Evolutionary conservation across 2,329 filamentous ascomycete species (phyloP).

Genomic region (Pseudogymnoascus sp.): DNA sequence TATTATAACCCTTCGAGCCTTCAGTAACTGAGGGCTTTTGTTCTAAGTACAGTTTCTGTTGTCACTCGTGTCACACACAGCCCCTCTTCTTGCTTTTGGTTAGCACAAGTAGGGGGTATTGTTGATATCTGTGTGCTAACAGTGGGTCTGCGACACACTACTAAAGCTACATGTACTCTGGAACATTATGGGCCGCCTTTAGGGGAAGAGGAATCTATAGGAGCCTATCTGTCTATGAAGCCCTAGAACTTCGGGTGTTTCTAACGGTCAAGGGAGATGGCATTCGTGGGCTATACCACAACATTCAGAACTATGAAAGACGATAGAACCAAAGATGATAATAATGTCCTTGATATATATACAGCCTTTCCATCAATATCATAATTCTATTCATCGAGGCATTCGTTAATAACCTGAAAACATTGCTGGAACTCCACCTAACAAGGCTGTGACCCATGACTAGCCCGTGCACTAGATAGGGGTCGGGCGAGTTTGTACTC

Average conservation of each 20-base stretch:
- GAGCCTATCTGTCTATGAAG: not conserved
- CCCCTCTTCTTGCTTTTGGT: not conserved
- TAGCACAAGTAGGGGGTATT: not conserved
- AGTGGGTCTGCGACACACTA: not conserved
- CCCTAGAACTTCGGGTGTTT: not conserved
- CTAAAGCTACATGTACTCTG: not conserved
- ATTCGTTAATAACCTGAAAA: not conserved
- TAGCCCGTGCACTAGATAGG: not conserved
- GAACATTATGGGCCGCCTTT: not conserved
- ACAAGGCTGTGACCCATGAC: not conserved
- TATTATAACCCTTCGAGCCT: no score
- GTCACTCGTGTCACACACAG: no score
- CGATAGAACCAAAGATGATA: not conserved
- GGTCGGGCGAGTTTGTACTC: not conserved
- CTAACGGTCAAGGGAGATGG: not conserved
- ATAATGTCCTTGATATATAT: not conserved
- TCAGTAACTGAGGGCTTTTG: no score
- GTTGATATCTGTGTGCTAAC: not conserved
- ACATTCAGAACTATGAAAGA: not conserved
- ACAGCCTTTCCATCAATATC: not conserved
- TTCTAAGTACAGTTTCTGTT: no score
- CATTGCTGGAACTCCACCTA: not conserved
- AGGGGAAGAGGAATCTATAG: not conserved
- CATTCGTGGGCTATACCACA: not conserved
- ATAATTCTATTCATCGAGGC: not conserved